Conservation (phyloP, 2,329 filamentous ascomycete species). For the Calonectria multiphialidica region DNA sequence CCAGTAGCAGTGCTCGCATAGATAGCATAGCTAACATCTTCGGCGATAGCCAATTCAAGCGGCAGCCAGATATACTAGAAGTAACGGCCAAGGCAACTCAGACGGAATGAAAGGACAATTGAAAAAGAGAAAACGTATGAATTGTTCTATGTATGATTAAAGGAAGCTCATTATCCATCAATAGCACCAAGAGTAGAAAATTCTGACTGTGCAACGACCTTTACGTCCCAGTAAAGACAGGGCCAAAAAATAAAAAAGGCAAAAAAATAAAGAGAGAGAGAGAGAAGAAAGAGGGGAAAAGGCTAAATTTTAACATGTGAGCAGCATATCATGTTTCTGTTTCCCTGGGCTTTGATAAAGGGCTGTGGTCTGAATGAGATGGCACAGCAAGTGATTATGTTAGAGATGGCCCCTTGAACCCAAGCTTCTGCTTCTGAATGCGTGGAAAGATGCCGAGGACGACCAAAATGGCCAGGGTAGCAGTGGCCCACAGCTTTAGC, state of each 20-base stretch:
- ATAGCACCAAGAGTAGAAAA: background rate
- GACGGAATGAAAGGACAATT: background rate
- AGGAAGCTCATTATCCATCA: no score
- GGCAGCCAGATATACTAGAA: no score
- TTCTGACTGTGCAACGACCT: background rate
- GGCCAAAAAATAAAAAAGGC: background rate
- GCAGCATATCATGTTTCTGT: background rate
- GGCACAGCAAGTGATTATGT: constrained; percentile 13
- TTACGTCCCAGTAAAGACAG: no score
- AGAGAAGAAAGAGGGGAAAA: background rate
- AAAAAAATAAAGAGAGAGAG: background rate
- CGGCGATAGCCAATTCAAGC: background rate
- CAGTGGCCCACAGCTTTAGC: constrained; percentile 81
- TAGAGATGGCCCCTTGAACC: constrained; percentile 50
- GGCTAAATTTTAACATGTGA: background rate
- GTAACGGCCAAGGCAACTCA: background rate
- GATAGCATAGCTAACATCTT: background rate
- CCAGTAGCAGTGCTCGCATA: background rate
- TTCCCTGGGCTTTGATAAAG: background rate
- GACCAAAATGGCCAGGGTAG: constrained; percentile 75
- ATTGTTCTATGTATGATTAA: background rate
- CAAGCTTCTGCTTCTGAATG: constrained; percentile 86
- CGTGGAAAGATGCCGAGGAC: constrained; percentile 81
- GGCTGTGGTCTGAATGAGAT: background rate
- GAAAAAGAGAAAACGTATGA: background rate